A percentile compares a stretch with the other conserved stretches of the same genome.
phyloP scores from a whole-genome alignment of 768 basidiomycete genomes.

The Coprinopsis sp. region DNA sequence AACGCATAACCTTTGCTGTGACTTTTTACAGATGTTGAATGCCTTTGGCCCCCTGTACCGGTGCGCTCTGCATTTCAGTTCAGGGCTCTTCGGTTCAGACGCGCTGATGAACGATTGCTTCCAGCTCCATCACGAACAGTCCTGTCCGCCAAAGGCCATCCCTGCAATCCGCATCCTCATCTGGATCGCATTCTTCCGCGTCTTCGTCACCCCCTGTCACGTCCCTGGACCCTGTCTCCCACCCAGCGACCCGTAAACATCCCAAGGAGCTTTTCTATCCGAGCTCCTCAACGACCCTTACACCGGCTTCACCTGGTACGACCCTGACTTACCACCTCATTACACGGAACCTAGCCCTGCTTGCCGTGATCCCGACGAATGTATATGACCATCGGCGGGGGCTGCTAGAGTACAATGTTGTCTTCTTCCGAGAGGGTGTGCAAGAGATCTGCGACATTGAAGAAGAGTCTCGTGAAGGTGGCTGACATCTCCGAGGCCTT shows the following conservation, averaged over 20 bases:
- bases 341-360: conserved; percentile 63
- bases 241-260: conserved; percentile 15
- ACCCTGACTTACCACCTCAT: conserved; percentile 85
- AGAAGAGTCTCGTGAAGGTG: conserved; percentile 45
- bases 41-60: conserved; percentile 84
- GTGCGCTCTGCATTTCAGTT: conserved; percentile 34
- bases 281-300: conserved; percentile 59
- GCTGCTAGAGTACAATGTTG: conserved; percentile 82
- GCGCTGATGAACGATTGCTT: not conserved
- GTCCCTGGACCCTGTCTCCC: conserved; percentile 15
- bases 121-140: conserved; percentile 10
- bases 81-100: not conserved
- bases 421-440: conserved; percentile 78
- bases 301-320: conserved; percentile 56
- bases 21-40: conserved; percentile 84
- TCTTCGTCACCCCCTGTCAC: conserved; percentile 17
- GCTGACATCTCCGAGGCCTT: conserved; percentile 13
- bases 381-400: conserved; percentile 72
- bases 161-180: conserved; percentile 12
- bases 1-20: conserved; percentile 85
- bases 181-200: conserved; percentile 16
- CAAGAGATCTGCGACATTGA: conserved; percentile 80
- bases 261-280: conserved; percentile 58
- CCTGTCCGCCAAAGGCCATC: conserved; percentile 3
- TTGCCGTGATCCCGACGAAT: conserved; percentile 68